Percentiles rank a stretch among this genome's conserved stretches.
Evolutionary conservation across 2,329 filamentous ascomycete species (phyloP).

Genomic region (Pseudogymnoascus sp.): DNA sequence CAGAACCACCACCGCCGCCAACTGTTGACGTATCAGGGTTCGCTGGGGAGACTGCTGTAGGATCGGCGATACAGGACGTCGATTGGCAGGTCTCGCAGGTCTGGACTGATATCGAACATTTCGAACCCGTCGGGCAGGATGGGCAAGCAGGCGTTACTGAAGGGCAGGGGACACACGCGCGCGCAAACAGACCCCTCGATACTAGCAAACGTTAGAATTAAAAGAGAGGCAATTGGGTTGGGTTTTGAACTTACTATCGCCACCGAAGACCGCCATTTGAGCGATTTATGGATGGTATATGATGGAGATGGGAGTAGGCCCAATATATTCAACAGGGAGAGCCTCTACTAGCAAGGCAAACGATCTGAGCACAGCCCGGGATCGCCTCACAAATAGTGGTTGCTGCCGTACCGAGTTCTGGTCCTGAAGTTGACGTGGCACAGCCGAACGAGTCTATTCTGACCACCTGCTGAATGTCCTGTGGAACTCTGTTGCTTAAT

Average conservation of each 20-base stretch:
- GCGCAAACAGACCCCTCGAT: neutral
- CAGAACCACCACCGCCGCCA: conserved; percentile 32
- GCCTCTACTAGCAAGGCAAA: neutral
- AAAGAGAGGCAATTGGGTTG: neutral
- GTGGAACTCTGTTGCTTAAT: neutral
- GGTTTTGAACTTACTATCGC: neutral
- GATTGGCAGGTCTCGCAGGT: conserved; percentile 52
- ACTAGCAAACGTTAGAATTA: neutral
- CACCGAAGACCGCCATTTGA: neutral
- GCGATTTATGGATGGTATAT: neutral
- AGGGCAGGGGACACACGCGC: conserved; percentile 34
- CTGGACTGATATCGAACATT: conserved; percentile 50
- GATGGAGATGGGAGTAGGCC: neutral
- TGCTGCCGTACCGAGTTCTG: neutral
- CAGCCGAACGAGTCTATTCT: conserved; percentile 3
- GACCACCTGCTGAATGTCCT: neutral
- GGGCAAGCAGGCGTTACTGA: conserved; percentile 46
- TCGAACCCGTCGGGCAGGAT: conserved; percentile 43
- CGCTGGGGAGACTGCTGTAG: conserved; percentile 21
- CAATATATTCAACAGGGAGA: neutral
- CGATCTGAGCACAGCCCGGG: neutral
- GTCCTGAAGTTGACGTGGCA: conserved; percentile 5
- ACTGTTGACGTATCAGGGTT: conserved; percentile 16
- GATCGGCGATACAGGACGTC: conserved; percentile 43
- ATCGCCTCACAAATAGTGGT: neutral